Percentiles rank a stretch among this genome's conserved stretches.
phyloP scores from a whole-genome alignment of 2,329 filamentous ascomycete genomes.

The Penicillium oxalicum region DNA sequence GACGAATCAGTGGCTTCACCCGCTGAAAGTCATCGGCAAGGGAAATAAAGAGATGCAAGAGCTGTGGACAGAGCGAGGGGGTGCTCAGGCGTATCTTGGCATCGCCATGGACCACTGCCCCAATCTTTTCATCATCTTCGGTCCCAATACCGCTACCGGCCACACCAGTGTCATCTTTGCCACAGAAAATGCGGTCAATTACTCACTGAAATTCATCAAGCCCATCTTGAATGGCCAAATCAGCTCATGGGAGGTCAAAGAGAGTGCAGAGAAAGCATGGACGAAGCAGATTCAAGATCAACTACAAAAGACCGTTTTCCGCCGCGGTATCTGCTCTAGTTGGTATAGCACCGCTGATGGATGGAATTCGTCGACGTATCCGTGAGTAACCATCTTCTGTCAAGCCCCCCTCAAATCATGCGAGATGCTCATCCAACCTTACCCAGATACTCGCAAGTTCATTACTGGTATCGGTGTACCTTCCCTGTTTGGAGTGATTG shows the following conservation, averaged over 20 bases:
- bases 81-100: slow-evolving; percentile 56
- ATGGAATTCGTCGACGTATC: slow-evolving; percentile 49
- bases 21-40: slow-evolving; percentile 49
- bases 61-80: slow-evolving; percentile 55
- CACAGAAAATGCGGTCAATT: slow-evolving; percentile 57
- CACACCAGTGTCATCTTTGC: slow-evolving; percentile 57
- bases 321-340: slow-evolving; percentile 41
- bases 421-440: slow-evolving; percentile 8
- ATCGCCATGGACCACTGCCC: slow-evolving; percentile 56
- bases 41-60: slow-evolving; percentile 47
- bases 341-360: slow-evolving; percentile 47
- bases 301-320: slow-evolving; percentile 45
- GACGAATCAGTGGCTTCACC: slow-evolving; percentile 50
- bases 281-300: slow-evolving; percentile 43
- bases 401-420: background rate
- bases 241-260: slow-evolving; percentile 44
- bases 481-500: slow-evolving; percentile 53
- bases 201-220: slow-evolving; percentile 53
- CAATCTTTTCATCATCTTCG: slow-evolving; percentile 60
- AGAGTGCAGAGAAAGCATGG: slow-evolving; percentile 44
- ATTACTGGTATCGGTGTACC: slow-evolving; percentile 46
- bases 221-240: slow-evolving; percentile 46
- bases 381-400: slow-evolving; percentile 26
- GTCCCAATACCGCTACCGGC: slow-evolving; percentile 58
- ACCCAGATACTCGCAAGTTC: slow-evolving; percentile 45